Base-by-base conservation (phyloP, 192 early-diverging fungal genomes). In the Rhizophagus prolifer region DNA sequence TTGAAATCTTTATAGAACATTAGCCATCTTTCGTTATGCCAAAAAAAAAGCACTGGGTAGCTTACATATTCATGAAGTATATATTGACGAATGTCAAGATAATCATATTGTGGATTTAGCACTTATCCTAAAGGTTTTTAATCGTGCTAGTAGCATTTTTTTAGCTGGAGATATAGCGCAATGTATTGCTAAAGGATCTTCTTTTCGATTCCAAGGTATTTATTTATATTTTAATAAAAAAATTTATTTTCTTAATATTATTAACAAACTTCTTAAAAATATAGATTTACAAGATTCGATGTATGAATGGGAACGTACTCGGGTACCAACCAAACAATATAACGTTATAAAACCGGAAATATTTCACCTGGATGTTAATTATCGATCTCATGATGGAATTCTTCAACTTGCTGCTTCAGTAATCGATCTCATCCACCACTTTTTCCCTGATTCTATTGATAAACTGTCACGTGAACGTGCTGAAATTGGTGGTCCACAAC, bases 41-140 rank as follows among this genome's bases (percentile, higher is more conserved):
- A 64, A 63, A 64, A 46, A 14, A 36, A 47, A 44, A n/a, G 7
- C 73, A 75, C 61, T 75, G 44, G 59, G 21, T 30, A 34, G 61
- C 1, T 23, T 19, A 23, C 60, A 75, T 47, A 75, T 75, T 63
- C 60, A 75, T 63, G 59, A 75, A 75, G 34, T 75, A 14, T 75
- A 75, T 47, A 75, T 75, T 44, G 73, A 75, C 46, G 73, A 75
- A 63, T 75, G 58, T 36, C 71, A 72, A 14, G 71, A 72, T 14
- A 73, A 73, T 14, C 21, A 61, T 2, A 73, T 73, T 21, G 71
- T 73, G 1, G 71, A 73, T 36, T 60, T 73, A 0, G 23, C 71
- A 14, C 71, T 73, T 46, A 73, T 73, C 3, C 36, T 73, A 13
- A 73, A 60, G 19, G 28, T 73, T 19, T 73, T 73, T 61, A 19